Evolutionary conservation across 352 stramenopile species (phyloP), one percentile per base, ranked within the genome.

Genomic region (Pythium graminicola): DNA sequence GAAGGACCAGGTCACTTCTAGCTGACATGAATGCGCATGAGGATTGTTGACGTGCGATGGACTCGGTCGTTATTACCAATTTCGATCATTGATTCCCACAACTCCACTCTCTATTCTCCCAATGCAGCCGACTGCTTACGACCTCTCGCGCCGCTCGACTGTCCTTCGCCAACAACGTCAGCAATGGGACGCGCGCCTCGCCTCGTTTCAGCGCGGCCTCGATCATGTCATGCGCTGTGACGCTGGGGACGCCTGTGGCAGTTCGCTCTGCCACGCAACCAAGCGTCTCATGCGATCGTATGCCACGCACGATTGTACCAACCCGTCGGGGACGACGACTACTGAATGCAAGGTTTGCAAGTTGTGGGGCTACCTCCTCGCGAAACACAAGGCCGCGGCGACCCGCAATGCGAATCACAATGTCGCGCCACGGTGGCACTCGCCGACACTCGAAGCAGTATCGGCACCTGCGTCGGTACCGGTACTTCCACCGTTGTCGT

Each of bases 291-390:
- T 89, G 66, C 69, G 70, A 45, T 85, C 73, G 46, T 83, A 82
- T 55, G 60, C 62, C 54, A 85, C 59, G 24, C 78, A 89, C 57
- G 64, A 72, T 64, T 89, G 78, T 57, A 54, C 62, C 24, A 65
- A 64, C 33, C 45, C 31, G 2, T 48, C 41, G 26, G 44, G 35
- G 14, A 13, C 46, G 31, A 26, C 40, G n/a, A 27, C 32, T 10
- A 54, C 13, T 20, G 63, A 83, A 41, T 89, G 78, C 67, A 79
- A 81, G 45, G 78, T 86, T n/a, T 89, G 78, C 76, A 82, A 76
- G 64, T 70, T 89, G 27, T 89, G 76, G 76, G 54, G 70, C 26
- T 81, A 84, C 52, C 64, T 89, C 32, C 63, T 77, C 50, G 45
- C 67, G 35, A 60, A 67, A 36, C 45, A 49, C 58, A 52, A 60